These are phyloP conservation scores for Jaapia argillacea DNA, from an alignment of 768 basidiomycete species.

Conservation along the genomic window DNA sequence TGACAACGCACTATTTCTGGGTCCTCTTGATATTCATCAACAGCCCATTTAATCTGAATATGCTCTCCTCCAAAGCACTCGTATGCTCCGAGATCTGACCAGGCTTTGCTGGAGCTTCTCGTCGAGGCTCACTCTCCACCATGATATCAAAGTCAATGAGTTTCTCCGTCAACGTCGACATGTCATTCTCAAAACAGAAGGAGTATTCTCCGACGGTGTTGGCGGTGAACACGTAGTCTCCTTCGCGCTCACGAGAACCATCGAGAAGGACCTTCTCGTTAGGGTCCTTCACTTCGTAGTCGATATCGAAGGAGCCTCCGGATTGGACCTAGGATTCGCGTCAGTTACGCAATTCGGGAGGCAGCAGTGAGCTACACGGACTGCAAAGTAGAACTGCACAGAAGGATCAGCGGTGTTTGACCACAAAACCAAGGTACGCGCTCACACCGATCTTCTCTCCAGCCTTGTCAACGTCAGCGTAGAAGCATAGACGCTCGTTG, in stretches of 20 bases:
- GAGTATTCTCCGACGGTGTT: slow-evolving; percentile 85
- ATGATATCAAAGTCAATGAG: slow-evolving; percentile 94
- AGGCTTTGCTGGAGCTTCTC: slow-evolving; percentile 81
- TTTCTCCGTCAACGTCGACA: slow-evolving; percentile 89
- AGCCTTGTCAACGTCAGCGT: slow-evolving; percentile 91
- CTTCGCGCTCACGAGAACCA: slow-evolving; percentile 83
- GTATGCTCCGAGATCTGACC: slow-evolving; percentile 90
- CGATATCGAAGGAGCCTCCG: slow-evolving; percentile 93
- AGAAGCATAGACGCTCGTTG: slow-evolving; percentile 86
- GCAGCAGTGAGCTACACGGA: slow-evolving; percentile 27
- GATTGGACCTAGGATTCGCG: slow-evolving; percentile 68
- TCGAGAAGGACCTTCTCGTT: slow-evolving; percentile 81
- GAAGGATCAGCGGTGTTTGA: neutral
- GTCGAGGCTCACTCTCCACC: slow-evolving; percentile 94
- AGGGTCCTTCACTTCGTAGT: slow-evolving; percentile 90
- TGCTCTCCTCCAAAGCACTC: slow-evolving; percentile 87
- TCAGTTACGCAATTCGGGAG: neutral
- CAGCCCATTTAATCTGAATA: slow-evolving; percentile 83
- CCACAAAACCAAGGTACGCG: slow-evolving; percentile 9
- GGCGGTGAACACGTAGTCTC: slow-evolving; percentile 95
- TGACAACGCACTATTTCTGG: slow-evolving; percentile 78
- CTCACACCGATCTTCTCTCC: slow-evolving; percentile 86
- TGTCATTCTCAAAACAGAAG: slow-evolving; percentile 98
- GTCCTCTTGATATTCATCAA: slow-evolving; percentile 84
- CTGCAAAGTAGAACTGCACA: slow-evolving; percentile 93